Evolutionary conservation across 345 rosid genomes (phyloP), one percentile per base, ranked within the genome.

Genomic region (Eucalyptus viminalis): DNA sequence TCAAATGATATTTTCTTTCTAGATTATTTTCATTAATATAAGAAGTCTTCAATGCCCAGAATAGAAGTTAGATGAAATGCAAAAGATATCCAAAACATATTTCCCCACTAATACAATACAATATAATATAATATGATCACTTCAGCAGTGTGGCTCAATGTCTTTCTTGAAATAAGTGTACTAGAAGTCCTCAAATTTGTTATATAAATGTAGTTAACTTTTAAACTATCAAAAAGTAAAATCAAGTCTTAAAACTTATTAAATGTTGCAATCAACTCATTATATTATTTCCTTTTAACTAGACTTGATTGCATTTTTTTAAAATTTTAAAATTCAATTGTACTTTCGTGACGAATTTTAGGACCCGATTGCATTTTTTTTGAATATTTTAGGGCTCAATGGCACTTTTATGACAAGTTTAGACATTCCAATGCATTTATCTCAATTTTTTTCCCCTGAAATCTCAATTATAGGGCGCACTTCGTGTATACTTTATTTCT

Each of bases 291-390:
- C 62, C 29, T 1, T 56, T 56, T 56, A 24, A 56, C 29, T 24
- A 10, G 29, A 0, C 3, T 24, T 24, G 6, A 56, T 25, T 24
- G 29, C 14, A 10, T 24, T 56, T 56, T 22, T 2, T 0, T 2
- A 24, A 56, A 56, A 4, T 0, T 4, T 24, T 22, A 56, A 1
- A 56, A 24, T 56, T 10, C 3, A 10, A 25, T 56, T 24, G 1
- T 25, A 56, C 0, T 56, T 22, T 56, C 0, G 2, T 24, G 6
- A 56, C 1, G 10, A 10, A 24, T 56, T 56, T 56, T 10, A 56
- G 0, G 0, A 56, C 0, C 0, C 4, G 3, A 0, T 54, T 54
- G 0, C 1, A 2, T 1, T 22, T 54, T 22, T 54, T 54, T 56
- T 56, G 0, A 22, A 56, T 21, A 1, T 24, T 56, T 0, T 56